Conservation (phyloP, 179 eudicot species). For the Corrigiola litoralis region DNA sequence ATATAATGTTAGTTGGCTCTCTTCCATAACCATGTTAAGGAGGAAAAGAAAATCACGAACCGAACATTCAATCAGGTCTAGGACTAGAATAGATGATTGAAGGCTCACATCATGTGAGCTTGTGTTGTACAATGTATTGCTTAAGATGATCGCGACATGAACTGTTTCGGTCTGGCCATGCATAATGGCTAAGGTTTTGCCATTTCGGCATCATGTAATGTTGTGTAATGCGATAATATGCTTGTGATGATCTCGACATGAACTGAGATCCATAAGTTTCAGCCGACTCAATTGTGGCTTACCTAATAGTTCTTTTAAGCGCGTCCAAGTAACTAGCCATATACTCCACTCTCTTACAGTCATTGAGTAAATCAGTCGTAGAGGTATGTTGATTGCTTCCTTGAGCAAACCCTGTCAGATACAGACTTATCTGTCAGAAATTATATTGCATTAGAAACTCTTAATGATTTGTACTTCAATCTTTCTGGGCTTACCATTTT, state of each 20-base stretch:
- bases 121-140: no score
- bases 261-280: neutral
- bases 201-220: neutral
- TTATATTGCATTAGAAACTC: neutral
- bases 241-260: neutral
- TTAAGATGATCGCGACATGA: no score
- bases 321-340: conserved; percentile 51
- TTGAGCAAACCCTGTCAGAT: conserved; percentile 47
- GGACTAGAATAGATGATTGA: no score
- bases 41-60: no score
- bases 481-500: conserved; percentile 39
- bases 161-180: no score
- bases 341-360: conserved; percentile 58
- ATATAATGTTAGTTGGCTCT: conserved; percentile 13
- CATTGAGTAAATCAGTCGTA: conserved; percentile 36
- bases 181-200: neutral
- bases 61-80: no score
- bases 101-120: no score
- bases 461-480: neutral
- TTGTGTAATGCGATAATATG: neutral
- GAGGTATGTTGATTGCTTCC: conserved; percentile 27
- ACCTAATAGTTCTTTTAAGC: conserved; percentile 46
- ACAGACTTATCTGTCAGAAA: conserved; percentile 6
- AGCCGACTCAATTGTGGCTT: neutral
- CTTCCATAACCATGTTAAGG: no score